Percentiles rank a stretch among this genome's conserved stretches.
Evolutionary conservation across 164 flowering plant genomes (phyloP).

Genomic region (Buxus sempervirens): DNA sequence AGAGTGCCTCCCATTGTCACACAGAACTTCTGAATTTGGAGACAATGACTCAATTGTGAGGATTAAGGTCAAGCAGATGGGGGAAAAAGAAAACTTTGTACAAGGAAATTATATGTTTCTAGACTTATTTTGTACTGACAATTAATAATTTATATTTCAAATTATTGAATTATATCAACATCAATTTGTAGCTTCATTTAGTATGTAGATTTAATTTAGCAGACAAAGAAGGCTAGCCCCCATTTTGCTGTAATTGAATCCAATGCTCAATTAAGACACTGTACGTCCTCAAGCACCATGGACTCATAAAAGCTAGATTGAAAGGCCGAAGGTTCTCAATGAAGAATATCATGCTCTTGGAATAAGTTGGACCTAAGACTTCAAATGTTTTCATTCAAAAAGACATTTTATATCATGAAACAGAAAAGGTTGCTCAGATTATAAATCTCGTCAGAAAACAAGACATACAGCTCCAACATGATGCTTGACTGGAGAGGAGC

Average conservation of each 20-base stretch:
- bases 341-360: background rate
- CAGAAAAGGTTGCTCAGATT: background rate
- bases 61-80: no score
- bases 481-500: conserved; percentile 41
- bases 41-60: no score
- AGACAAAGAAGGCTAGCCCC: background rate
- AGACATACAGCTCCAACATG: conserved; percentile 78
- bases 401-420: background rate
- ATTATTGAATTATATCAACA: background rate
- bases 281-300: no score
- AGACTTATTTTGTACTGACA: no score
- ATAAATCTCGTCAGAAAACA: background rate
- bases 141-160: no score
- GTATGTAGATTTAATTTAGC: background rate
- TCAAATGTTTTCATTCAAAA: background rate
- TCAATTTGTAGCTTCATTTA: background rate
- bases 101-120: no score
- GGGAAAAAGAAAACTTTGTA: no score
- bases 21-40: no score
- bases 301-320: background rate
- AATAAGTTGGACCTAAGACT: background rate
- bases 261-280: background rate
- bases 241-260: background rate
- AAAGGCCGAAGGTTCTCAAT: background rate
- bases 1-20: background rate